phyloP scores from a whole-genome alignment of 306 rosid species.

The Lathyrus oleraceus region DNA sequence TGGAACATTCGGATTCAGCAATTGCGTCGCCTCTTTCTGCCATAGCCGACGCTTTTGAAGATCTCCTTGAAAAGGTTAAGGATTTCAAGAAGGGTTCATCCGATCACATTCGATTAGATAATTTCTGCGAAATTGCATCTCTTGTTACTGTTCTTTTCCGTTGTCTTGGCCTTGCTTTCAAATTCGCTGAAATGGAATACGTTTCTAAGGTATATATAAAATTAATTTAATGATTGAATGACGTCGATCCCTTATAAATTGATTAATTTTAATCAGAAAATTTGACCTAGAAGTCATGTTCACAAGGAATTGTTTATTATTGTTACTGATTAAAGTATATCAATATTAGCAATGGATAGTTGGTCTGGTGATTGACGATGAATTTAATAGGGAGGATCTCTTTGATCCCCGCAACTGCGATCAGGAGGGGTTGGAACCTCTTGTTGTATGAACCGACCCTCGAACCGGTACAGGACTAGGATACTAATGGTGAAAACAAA shows the following conservation, averaged over 20 bases:
- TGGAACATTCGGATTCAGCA: slow-evolving; percentile 27
- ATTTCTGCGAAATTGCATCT: slow-evolving; percentile 65
- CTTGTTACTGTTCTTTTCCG: slow-evolving; percentile 71
- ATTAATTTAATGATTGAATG: neutral
- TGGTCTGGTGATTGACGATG: too few relatives aligned
- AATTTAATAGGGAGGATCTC: too few relatives aligned
- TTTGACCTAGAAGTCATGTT: too few relatives aligned
- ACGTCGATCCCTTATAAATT: neutral
- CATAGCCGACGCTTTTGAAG: slow-evolving; percentile 78
- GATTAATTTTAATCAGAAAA: neutral
- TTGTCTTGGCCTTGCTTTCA: slow-evolving; percentile 89
- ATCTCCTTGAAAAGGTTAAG: slow-evolving; percentile 37
- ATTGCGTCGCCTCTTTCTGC: slow-evolving; percentile 55
- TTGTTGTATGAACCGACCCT: too few relatives aligned
- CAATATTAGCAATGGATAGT: too few relatives aligned
- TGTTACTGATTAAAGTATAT: too few relatives aligned
- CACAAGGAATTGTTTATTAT: too few relatives aligned
- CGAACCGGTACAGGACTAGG: too few relatives aligned
- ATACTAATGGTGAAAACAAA: too few relatives aligned
- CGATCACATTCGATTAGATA: slow-evolving; percentile 48
- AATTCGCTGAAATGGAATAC: slow-evolving; percentile 90
- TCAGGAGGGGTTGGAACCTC: too few relatives aligned
- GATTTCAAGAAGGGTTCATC: neutral
- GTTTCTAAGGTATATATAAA: slow-evolving; percentile 61
- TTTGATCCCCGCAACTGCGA: too few relatives aligned